Evolutionary conservation across 2,329 filamentous ascomycete genomes (phyloP).

Genomic region (Tolypocladium ophioglossoides): DNA sequence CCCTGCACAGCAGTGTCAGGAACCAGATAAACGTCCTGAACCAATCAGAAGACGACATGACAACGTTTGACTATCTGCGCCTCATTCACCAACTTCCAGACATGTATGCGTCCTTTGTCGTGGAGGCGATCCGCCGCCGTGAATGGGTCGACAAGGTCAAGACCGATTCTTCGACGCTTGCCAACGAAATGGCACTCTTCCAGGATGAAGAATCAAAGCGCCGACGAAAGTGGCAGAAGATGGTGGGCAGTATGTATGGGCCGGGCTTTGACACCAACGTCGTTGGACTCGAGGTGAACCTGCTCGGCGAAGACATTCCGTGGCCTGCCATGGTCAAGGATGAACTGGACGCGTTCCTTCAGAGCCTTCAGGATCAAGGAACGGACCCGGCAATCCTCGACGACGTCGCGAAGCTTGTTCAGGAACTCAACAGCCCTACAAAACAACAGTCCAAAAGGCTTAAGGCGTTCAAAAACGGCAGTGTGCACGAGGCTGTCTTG

Average conservation of each 20-base stretch:
- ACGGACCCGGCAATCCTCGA: slow-evolving; percentile 55
- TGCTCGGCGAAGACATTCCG: slow-evolving; percentile 64
- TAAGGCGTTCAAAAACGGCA: slow-evolving; percentile 94
- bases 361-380: slow-evolving; percentile 52
- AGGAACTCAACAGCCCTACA: slow-evolving; percentile 71
- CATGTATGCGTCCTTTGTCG: slow-evolving; percentile 80
- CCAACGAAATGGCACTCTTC: slow-evolving; percentile 85
- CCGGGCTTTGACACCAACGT: slow-evolving; percentile 59
- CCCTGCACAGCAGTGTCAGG: slow-evolving; percentile 61
- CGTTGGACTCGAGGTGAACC: slow-evolving; percentile 72
- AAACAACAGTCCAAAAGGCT: slow-evolving; percentile 78
- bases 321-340: slow-evolving; percentile 72
- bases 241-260: slow-evolving; percentile 64
- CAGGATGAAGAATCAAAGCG: slow-evolving; percentile 88
- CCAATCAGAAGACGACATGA: slow-evolving; percentile 63
- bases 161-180: slow-evolving; percentile 73
- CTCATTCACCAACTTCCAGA: slow-evolving; percentile 75
- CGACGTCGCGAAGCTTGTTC: slow-evolving; percentile 65
- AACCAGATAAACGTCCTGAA: slow-evolving; percentile 61
- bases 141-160: slow-evolving; percentile 93
- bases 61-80: slow-evolving; percentile 71
- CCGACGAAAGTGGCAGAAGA: slow-evolving; percentile 82
- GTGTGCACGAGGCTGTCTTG: slow-evolving; percentile 80
- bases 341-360: slow-evolving; percentile 67
- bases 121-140: slow-evolving; percentile 73